Evolutionary conservation across 1,284 basidiomycete genomes (phyloP), one percentile per base, ranked within the genome.

Genomic region (Rhodofomes roseus): DNA sequence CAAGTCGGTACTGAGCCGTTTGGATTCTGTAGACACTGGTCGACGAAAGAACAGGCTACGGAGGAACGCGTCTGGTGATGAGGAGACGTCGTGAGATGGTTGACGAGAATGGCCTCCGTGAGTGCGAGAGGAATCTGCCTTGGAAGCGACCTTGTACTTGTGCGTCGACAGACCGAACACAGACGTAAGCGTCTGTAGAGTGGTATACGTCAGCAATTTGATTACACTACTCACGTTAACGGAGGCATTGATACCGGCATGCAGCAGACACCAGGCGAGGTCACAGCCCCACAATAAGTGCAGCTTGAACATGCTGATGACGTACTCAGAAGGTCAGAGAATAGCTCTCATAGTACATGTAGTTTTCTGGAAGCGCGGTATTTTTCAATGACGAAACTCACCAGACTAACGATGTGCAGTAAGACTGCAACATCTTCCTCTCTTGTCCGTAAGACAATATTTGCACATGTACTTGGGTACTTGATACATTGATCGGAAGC

Each of bases 381-480:
- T 20, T 14, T 23, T 3, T 25, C 4, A 11, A 29, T 77, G 31
- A 25, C 1, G 25, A n/a, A n/a, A 78, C 86, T 77, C 70, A 89
- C 88, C 73, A 83, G 77, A 56, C 77, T 73, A 25, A 78, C 76
- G 43, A 89, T 74, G 67, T 79, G 84, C 23, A 79, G 74, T 43
- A 87, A 81, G n/a, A 82, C 68, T 29, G 74, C 63, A 36, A 88
- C 71, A 62, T 90, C 87, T 57, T 88, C 84, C 60, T 84, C 82
- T 11, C 76, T 74, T 0, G 86, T 81, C 55, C 85, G 79, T 12
- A 90, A 70, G 59, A 90, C 77, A 23, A 90, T 70, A 68, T 88
- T 78, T 63, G 80, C 86, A 65, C 83, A 75, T 7, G 59, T 54
- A 27, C 53, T 29, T 6, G 46, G 46, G n/a, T 29, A 12, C 2